A percentile compares a stretch with the other conserved stretches of the same genome.
phyloP scores from a whole-genome alignment of 2,329 filamentous ascomycete species.

The Paraphaeosphaeria minitans region DNA sequence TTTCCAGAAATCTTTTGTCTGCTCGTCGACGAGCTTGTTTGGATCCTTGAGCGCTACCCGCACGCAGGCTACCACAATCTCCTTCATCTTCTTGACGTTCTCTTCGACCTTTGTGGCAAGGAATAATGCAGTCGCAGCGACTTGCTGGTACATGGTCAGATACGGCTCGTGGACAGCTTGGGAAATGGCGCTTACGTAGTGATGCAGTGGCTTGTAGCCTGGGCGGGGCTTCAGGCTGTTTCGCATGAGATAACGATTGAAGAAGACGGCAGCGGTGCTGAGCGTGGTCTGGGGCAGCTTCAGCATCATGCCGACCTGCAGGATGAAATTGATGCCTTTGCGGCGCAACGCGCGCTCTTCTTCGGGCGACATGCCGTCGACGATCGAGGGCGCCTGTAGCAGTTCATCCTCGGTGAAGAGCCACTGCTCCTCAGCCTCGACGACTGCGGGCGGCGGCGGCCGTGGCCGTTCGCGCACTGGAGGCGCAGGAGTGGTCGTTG shows the following conservation, averaged over 20 bases:
- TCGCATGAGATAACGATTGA: constrained; percentile 96
- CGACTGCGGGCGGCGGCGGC: constrained; percentile 53
- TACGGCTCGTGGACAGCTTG: background rate
- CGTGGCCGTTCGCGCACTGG: constrained; percentile 40
- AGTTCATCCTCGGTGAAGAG: constrained; percentile 85
- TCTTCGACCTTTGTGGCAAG: constrained; percentile 97
- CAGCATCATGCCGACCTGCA: constrained; percentile 89
- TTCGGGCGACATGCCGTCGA: constrained; percentile 76
- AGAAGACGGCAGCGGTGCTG: constrained; percentile 90
- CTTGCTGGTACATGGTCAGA: constrained; percentile 58
- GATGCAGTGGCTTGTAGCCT: constrained; percentile 73
- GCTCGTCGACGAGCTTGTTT: constrained; percentile 88
- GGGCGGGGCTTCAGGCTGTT: constrained; percentile 77
- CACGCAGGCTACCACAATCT: constrained; percentile 90
- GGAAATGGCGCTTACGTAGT: constrained; percentile 62
- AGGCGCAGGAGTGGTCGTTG: constrained; percentile 23
- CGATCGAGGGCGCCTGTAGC: constrained; percentile 77
- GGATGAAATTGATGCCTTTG: constrained; percentile 96
- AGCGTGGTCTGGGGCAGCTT: constrained; percentile 91
- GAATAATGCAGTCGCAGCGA: constrained; percentile 89
- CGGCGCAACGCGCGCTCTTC: constrained; percentile 81
- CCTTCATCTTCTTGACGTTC: constrained; percentile 93
- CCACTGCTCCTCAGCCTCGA: constrained; percentile 75
- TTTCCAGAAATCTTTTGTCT: constrained; percentile 97
- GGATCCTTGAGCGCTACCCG: constrained; percentile 95